Evolutionary conservation across 2,329 filamentous ascomycete genomes (phyloP), one percentile per base, ranked within the genome.

Genomic region (Dothideomycetes sp.): DNA sequence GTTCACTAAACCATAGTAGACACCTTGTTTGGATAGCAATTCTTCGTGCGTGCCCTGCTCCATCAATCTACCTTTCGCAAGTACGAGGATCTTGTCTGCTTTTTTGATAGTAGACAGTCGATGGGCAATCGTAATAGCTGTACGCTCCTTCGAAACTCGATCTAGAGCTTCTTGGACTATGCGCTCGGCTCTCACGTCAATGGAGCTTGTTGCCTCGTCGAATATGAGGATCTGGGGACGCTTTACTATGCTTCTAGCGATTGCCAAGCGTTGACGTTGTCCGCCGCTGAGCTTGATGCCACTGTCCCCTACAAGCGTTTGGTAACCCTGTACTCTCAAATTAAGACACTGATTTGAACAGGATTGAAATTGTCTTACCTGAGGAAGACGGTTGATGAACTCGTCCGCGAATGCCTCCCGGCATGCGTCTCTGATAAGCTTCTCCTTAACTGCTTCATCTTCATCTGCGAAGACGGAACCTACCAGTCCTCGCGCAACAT

Each of bases 31-130:
- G 4, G 52, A 52, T 22, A 69, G 47, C 3, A 70, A 49, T 10
- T 60, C 50, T 4, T 50, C 43, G 44, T 68, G 65, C 3, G 51
- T 61, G 2, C 66, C 66, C 51, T 66, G 58, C 46, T 70, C 66
- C 4, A 66, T 48, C 9, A 69, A 53, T 11, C 47, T 47, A 3
- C 66, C 66, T 17, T 60, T 51, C n/a, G 54, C 47, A 51, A 69
- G 61, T 11, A 70, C 66, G 4, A 59, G 57, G 17, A 69, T 68
- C 33, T 63, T 63, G 47, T 68, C 61, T 4, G 65, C 65, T n/a
- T 48, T 50, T 36, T 53, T 57, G 12, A 68, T 56, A 0, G 65
- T 69, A 0, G 64, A 56, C 5, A 69, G 53, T 34, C 61, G 60
- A 45, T 69, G 65, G 0, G 65, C 64, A 40, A 68, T 67, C 2